phyloP scores from a whole-genome alignment of 1,139 yeast species.

The Geotrichum klebahnii region DNA sequence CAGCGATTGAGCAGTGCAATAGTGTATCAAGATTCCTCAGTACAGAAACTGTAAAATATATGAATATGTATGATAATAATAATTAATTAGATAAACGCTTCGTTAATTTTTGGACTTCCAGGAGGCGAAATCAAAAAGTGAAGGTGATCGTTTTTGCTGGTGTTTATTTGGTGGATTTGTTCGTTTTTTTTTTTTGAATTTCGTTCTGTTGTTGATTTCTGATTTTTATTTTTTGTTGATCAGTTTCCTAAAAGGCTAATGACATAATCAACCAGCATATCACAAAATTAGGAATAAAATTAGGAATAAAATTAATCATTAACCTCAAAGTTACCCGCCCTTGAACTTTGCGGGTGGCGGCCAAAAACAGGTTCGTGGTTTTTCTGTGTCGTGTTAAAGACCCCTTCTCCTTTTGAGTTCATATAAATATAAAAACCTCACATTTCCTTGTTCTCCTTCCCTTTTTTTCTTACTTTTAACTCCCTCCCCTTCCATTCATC shows the following conservation, averaged over 20 bases:
- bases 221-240: not conserved
- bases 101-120: no score
- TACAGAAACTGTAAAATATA: no score
- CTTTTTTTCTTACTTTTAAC: not conserved
- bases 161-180: not conserved
- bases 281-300: not conserved
- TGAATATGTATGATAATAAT: no score
- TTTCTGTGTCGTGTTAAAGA: not conserved
- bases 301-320: no score
- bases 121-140: no score
- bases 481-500: constrained; percentile 6
- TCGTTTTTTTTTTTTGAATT: not conserved
- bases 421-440: constrained; percentile 3
- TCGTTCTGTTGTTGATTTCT: not conserved
- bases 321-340: constrained; percentile 2
- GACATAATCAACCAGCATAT: not conserved
- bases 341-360: not conserved
- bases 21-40: no score
- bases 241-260: not conserved
- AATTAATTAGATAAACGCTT: no score
- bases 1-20: no score
- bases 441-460: not conserved
- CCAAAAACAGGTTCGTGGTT: not conserved
- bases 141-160: not conserved
- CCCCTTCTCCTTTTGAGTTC: constrained; percentile 9